phyloP scores from a whole-genome alignment of 2,329 filamentous ascomycete species.

The Aspergillus hiratsukae region DNA sequence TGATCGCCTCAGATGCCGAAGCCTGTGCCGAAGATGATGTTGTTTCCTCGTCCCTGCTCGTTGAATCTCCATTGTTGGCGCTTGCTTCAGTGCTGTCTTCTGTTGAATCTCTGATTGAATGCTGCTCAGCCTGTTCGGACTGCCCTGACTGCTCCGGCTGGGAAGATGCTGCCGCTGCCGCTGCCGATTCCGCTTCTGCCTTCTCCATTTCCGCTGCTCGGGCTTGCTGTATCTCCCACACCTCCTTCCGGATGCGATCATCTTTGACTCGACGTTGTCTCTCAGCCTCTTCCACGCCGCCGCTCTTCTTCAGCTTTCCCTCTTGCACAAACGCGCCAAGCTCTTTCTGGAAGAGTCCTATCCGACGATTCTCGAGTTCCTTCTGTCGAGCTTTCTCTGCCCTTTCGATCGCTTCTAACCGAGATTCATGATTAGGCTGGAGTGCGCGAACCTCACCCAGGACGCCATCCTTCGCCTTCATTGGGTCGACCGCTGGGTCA shows the following conservation, averaged over 20 bases:
- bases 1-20: background rate
- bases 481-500: conserved; percentile 61
- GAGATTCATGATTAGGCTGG: conserved; percentile 88
- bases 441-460: conserved; percentile 89
- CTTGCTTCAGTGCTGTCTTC: conserved; percentile 6
- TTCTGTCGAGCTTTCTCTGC: conserved; percentile 87
- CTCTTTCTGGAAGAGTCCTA: conserved; percentile 79
- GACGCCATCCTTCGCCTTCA: conserved; percentile 82
- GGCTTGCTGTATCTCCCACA: conserved; percentile 52
- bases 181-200: conserved; percentile 24
- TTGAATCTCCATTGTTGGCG: conserved; percentile 4
- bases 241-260: conserved; percentile 77
- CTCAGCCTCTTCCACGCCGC: conserved; percentile 91
- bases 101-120: conserved; percentile 4
- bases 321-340: conserved; percentile 80
- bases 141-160: conserved; percentile 15
- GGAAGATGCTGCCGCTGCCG: conserved; percentile 23
- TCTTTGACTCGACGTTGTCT: conserved; percentile 78
- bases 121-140: conserved; percentile 5
- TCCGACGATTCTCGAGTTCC: conserved; percentile 71
- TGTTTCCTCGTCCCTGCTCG: conserved; percentile 9
- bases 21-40: background rate
- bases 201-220: conserved; percentile 48
- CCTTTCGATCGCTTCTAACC: conserved; percentile 93
- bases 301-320: conserved; percentile 90